Evolutionary conservation across 257 asterid genomes (phyloP).

Genomic region (Anisodus acutangulus): DNA sequence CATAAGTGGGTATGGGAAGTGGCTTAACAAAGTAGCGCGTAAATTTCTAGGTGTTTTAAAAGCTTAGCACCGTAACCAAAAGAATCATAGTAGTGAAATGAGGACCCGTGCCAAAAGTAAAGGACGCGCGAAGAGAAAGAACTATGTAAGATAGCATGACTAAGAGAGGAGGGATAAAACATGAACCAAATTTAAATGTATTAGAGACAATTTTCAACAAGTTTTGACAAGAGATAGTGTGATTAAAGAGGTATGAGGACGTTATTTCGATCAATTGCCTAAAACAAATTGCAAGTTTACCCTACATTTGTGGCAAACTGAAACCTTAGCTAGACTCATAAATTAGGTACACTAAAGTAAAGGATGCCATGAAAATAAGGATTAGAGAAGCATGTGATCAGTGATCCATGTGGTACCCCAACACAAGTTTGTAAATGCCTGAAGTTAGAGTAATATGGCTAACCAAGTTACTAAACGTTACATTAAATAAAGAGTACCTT

Average conservation of each 20-base stretch:
- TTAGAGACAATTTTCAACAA: not conserved
- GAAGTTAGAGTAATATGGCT: not conserved
- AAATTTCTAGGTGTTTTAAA: not conserved
- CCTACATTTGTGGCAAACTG: not conserved
- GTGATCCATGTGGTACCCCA: not conserved
- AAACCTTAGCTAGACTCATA: not conserved
- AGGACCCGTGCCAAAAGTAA: not conserved
- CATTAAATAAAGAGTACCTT: not conserved
- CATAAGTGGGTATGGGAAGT: no score
- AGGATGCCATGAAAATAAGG: not conserved
- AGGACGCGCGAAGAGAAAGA: not conserved
- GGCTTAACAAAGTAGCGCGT: not conserved
- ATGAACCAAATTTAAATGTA: not conserved
- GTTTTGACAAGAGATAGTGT: not conserved
- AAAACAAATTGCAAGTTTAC: not conserved
- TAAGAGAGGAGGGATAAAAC: not conserved
- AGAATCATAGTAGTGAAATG: not conserved
- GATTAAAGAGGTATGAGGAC: not conserved
- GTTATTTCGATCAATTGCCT: not conserved
- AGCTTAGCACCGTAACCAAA: not conserved
- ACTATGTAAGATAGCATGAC: not conserved
- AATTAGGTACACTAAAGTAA: not conserved
- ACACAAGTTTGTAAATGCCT: not conserved
- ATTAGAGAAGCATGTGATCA: not conserved
- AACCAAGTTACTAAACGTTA: conserved; percentile 7